Conservation (phyloP, 306 rosid species). For the Vigna trinervia region DNA sequence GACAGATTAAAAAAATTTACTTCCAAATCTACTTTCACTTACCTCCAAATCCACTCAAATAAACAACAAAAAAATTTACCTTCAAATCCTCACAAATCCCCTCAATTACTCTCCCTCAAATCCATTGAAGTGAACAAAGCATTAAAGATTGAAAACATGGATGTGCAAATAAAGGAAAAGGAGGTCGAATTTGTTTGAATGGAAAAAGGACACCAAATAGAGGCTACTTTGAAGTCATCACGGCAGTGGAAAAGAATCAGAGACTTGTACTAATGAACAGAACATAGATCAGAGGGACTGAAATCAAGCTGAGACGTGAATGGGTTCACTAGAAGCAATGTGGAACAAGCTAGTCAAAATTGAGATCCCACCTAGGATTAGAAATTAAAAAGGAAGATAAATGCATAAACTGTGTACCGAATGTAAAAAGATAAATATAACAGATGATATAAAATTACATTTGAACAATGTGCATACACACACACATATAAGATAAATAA, state of each 20-base stretch:
- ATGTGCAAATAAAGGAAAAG: background rate
- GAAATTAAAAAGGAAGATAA: background rate
- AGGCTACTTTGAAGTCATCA: background rate
- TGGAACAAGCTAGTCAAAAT: background rate
- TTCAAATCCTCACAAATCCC: no score
- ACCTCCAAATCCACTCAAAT: no score
- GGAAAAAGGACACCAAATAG: background rate
- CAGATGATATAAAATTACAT: no score
- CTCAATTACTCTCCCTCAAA: no score
- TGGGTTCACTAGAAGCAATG: background rate
- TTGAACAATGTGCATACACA: background rate
- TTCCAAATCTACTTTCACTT: no score
- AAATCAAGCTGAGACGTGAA: background rate
- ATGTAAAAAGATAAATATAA: no score
- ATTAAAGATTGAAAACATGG: background rate
- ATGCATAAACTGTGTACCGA: background rate
- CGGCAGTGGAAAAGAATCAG: background rate
- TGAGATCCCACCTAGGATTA: background rate
- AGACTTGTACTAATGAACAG: background rate
- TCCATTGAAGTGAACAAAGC: no score
- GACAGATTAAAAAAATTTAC: no score
- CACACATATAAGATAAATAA: background rate
- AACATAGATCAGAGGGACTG: background rate
- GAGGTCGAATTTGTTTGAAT: background rate
- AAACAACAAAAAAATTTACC: no score